Base-by-base conservation (phyloP, 331 rosid species). In the Rhamnella rubrinervis region DNA sequence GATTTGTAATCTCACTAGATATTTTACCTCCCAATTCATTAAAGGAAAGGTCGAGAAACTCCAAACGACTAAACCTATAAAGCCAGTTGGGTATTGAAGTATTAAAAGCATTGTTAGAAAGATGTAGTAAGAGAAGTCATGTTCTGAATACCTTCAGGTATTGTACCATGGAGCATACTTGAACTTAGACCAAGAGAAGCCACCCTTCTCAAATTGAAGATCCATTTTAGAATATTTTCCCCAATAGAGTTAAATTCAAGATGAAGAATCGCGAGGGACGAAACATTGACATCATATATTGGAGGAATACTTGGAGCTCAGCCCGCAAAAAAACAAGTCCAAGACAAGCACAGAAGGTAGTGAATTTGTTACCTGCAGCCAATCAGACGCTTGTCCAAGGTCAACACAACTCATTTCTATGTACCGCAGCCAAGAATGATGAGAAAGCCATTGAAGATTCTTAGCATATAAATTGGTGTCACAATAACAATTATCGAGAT, bases 361-460 rank as follows among this genome's bases (percentile, higher is more conserved):
- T 51, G 8, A 53, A 55, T 47, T 57, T 26, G 76, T 19, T 58
- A 71, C 75, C 39, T 47, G 12, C 26, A 84, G 25, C 15, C 70
- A 63, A 52, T 70, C 60, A 15, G 12, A 44, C 1, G 65, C 70
- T 20, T 51, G 46, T 1, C 15, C 17, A 16, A 86, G 41, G 23
- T 14, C 0, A 7, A 76, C 78, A 4, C 3, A 52, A 17, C 37
- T 26, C 71, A 87, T 16, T 39, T 21, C 37, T 31, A 84, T 65
- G 25, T 47, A 2, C 1, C 62, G 21, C 2, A 87, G 53, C 3
- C 78, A 75, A 3, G 76, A 44, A 63, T 81, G 82, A 13, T 56
- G 13, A n/a, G 61, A 59, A 35, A 66, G 20, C 68, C 67, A 59
- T 21, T 58, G 51, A 46, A 63, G 15, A 31, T 70, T 55, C 8